Percentiles rank a stretch among this genome's conserved stretches.
phyloP scores from a whole-genome alignment of 2,329 filamentous ascomycete species.

The Diaporthe ampelina region DNA sequence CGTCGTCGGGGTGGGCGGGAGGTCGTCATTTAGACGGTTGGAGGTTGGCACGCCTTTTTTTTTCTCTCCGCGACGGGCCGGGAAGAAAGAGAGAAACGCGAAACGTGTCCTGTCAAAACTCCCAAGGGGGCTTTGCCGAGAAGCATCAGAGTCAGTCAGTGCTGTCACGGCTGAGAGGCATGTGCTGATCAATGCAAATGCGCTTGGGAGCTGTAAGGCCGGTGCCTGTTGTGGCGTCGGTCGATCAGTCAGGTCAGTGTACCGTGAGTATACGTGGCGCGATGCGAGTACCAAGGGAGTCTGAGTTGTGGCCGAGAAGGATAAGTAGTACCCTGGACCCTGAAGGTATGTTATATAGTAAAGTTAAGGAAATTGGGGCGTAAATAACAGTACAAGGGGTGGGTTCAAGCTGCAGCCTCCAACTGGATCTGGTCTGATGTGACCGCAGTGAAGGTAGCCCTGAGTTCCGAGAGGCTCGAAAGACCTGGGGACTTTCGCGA shows the following conservation, averaged over 20 bases:
- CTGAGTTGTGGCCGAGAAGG: neutral
- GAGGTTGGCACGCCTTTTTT: constrained; percentile 5
- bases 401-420: neutral
- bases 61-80: constrained; percentile 23
- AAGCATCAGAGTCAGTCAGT: constrained; percentile 36
- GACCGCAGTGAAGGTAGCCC: neutral
- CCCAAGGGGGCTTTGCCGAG: constrained; percentile 13
- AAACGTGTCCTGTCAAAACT: constrained; percentile 36
- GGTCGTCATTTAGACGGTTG: constrained; percentile 57
- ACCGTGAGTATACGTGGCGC: constrained; percentile 30
- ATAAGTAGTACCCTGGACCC: neutral
- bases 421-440: neutral
- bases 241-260: neutral
- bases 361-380: neutral
- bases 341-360: neutral
- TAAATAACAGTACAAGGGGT: neutral
- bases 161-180: constrained; percentile 38
- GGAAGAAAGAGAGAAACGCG: constrained; percentile 27
- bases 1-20: constrained; percentile 59
- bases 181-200: constrained; percentile 34
- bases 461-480: neutral
- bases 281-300: constrained; percentile 17
- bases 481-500: neutral
- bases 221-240: constrained; percentile 32
- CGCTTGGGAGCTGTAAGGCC: constrained; percentile 16